phyloP scores from a whole-genome alignment of 1,139 yeast genomes.

The Meyerozyma smithsonii region DNA sequence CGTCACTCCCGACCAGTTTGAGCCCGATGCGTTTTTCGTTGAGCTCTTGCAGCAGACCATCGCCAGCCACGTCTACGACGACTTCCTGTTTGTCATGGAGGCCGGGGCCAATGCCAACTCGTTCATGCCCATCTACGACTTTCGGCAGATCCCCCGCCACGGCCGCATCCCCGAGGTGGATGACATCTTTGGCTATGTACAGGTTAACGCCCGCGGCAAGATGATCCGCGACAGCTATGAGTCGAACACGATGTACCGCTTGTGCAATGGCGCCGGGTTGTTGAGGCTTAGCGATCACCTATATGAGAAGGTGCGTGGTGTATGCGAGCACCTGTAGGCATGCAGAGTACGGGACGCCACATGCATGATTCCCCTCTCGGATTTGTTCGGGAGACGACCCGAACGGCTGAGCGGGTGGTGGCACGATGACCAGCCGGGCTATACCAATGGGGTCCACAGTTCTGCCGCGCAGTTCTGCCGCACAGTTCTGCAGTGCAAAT shows the following conservation, averaged over 20 bases:
- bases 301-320: slow-evolving; percentile 31
- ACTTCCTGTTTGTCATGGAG: slow-evolving; percentile 56
- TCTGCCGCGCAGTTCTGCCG: no score
- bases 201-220: slow-evolving; percentile 50
- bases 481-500: no score
- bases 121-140: slow-evolving; percentile 70
- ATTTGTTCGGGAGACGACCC: no score
- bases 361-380: no score
- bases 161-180: slow-evolving; percentile 73
- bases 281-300: slow-evolving; percentile 53
- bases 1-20: slow-evolving; percentile 22
- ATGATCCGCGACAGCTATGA: slow-evolving; percentile 57
- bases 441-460: no score
- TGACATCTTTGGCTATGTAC: slow-evolving; percentile 67
- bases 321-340: not conserved
- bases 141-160: slow-evolving; percentile 60
- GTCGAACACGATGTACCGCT: slow-evolving; percentile 54
- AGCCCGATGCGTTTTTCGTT: slow-evolving; percentile 25
- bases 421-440: no score
- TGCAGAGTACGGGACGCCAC: no score
- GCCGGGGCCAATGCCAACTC: slow-evolving; percentile 54
- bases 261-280: slow-evolving; percentile 55
- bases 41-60: slow-evolving; percentile 24
- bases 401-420: no score
- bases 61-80: slow-evolving; percentile 30